Conservation (phyloP, 768 basidiomycete species). For the Harrya chromipes region DNA sequence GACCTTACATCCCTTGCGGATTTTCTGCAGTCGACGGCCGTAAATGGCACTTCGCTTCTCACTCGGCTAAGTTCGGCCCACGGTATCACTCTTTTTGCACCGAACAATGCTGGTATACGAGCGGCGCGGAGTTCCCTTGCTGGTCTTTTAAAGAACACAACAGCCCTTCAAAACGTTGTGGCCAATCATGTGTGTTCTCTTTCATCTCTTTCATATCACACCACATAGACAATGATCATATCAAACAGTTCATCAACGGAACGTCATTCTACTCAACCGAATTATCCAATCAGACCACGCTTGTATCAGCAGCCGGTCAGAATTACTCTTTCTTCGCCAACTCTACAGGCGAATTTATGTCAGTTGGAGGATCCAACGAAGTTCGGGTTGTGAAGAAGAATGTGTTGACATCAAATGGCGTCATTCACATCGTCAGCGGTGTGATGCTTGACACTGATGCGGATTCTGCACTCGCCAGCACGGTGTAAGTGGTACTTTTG, state of each 20-base stretch:
- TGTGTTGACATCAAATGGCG: conserved; percentile 63
- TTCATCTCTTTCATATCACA: background rate
- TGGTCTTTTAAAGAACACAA: conserved; percentile 41
- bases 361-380: conserved; percentile 38
- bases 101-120: conserved; percentile 49
- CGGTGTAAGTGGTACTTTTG: conserved; percentile 46
- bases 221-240: background rate
- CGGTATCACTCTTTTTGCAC: conserved; percentile 70
- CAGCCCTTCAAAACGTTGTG: conserved; percentile 44
- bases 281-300: conserved; percentile 35
- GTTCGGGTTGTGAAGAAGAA: conserved; percentile 58
- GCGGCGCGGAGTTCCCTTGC: conserved; percentile 33
- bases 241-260: conserved; percentile 60
- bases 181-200: conserved; percentile 57
- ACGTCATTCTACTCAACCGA: conserved; percentile 60
- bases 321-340: conserved; percentile 50
- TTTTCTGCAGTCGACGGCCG: conserved; percentile 14
- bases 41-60: conserved; percentile 27
- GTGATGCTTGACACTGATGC: conserved; percentile 47
- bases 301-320: conserved; percentile 58
- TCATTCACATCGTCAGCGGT: conserved; percentile 58
- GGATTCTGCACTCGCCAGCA: conserved; percentile 44
- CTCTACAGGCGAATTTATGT: conserved; percentile 55
- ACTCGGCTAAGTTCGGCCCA: conserved; percentile 33
- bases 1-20: conserved; percentile 34